phyloP scores from a whole-genome alignment of 495 filamentous ascomycete genomes.

The Chaetomium tenue region DNA sequence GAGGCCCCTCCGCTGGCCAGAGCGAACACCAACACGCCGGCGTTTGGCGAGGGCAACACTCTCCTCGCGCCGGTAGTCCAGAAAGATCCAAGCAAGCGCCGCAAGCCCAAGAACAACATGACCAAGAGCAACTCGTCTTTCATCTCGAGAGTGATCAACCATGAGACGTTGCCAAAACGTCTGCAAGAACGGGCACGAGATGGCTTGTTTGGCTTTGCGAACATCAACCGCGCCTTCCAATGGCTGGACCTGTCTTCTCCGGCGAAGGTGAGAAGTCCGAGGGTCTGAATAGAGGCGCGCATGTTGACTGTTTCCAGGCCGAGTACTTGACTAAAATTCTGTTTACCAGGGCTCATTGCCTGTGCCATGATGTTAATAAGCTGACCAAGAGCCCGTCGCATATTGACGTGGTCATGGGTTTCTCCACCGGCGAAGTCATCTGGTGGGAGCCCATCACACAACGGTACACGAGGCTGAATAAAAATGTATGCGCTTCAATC shows the following conservation, averaged over 20 bases:
- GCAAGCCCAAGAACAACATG: constrained; percentile 96
- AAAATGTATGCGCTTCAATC: constrained; percentile 61
- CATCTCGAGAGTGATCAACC: constrained; percentile 88
- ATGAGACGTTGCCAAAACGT: constrained; percentile 75
- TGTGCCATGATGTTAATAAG: constrained; percentile 91
- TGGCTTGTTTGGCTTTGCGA: constrained; percentile 86
- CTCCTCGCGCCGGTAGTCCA: constrained; percentile 57
- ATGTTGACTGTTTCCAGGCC: constrained; percentile 48
- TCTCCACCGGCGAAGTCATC: constrained; percentile 92
- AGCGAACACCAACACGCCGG: constrained; percentile 54
- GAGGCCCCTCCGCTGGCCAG: constrained; percentile 35
- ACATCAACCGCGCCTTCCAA: constrained; percentile 90
- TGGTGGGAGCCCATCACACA: constrained; percentile 98
- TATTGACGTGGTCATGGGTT: constrained; percentile 91
- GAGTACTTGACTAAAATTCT: constrained; percentile 93
- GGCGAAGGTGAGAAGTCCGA: constrained; percentile 48
- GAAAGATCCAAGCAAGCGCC: constrained; percentile 76
- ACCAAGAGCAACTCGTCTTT: constrained; percentile 97
- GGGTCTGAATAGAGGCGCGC: neutral
- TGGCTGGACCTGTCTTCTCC: constrained; percentile 59
- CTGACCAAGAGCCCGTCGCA: constrained; percentile 75
- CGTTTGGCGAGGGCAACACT: constrained; percentile 86
- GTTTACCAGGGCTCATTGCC: constrained; percentile 91
- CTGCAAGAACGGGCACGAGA: constrained; percentile 73
- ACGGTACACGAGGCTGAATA: constrained; percentile 93